Percentiles rank a stretch among this genome's conserved stretches.
These are phyloP conservation scores for Aphanomyces invadans DNA, from an alignment of 352 stramenopile genomes.

Conservation along the genomic window DNA sequence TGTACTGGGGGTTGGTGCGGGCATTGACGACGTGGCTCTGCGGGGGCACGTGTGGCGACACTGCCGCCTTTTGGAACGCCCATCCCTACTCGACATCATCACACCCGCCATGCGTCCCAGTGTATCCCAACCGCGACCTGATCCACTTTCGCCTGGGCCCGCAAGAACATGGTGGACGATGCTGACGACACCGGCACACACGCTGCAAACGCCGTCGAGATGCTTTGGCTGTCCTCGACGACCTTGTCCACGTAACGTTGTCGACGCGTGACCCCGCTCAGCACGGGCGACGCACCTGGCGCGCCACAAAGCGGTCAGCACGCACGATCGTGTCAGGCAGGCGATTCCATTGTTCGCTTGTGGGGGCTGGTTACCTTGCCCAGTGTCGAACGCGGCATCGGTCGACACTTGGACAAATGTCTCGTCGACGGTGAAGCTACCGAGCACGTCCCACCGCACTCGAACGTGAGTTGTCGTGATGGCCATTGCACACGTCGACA, in stretches of 20 bases:
- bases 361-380: neutral
- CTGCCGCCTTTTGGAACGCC: conserved; percentile 45
- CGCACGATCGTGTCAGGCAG: conserved; percentile 30
- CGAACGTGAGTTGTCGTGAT: conserved; percentile 41
- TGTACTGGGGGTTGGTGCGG: conserved; percentile 60
- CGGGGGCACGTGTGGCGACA: conserved; percentile 53
- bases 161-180: conserved; percentile 37
- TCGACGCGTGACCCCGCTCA: neutral
- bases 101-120: neutral
- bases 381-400: neutral
- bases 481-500: neutral
- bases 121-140: conserved; percentile 32
- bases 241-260: conserved; percentile 26
- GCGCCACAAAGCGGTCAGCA: too few species aligned
- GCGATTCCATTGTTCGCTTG: neutral
- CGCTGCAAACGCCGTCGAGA: neutral
- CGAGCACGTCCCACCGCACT: conserved; percentile 71
- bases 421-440: conserved; percentile 61
- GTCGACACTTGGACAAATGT: conserved; percentile 43
- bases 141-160: conserved; percentile 59
- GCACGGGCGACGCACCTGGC: neutral
- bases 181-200: neutral
- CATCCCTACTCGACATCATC: conserved; percentile 37
- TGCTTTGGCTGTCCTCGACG: too few species aligned
- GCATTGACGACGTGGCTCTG: conserved; percentile 81